Evolutionary conservation across 768 basidiomycete genomes (phyloP).

Genomic region (Suillus discolor): DNA sequence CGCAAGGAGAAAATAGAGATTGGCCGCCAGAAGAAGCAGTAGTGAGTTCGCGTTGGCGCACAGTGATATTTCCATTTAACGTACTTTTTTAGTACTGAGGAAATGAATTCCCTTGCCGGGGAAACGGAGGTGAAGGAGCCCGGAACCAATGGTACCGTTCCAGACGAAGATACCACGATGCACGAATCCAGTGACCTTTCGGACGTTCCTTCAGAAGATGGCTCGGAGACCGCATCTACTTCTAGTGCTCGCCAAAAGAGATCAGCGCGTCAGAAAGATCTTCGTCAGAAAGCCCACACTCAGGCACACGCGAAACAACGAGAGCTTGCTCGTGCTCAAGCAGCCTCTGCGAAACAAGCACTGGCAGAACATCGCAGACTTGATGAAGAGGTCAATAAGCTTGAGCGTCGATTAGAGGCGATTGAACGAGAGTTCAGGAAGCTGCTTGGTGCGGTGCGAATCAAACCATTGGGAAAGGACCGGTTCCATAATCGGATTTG

Average conservation of each 20-base stretch:
- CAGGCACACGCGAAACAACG: slow-evolving; percentile 74
- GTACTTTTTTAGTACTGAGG: slow-evolving; percentile 56
- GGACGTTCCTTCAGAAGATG: slow-evolving; percentile 64
- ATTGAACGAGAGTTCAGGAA: slow-evolving; percentile 96
- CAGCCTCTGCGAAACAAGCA: slow-evolving; percentile 79
- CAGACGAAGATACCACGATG: slow-evolving; percentile 57
- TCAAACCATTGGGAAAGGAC: slow-evolving; percentile 88
- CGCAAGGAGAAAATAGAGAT: slow-evolving; percentile 96
- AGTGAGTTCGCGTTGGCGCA: slow-evolving; percentile 54
- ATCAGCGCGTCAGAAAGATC: slow-evolving; percentile 51
- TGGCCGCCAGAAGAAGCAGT: slow-evolving; percentile 85
- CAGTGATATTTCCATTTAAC: slow-evolving; percentile 16
- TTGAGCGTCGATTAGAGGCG: slow-evolving; percentile 78
- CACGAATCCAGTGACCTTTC: slow-evolving; percentile 75
- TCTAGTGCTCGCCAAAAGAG: slow-evolving; percentile 43
- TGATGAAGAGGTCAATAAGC: slow-evolving; percentile 85
- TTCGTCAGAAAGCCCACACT: slow-evolving; percentile 56
- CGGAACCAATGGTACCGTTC: slow-evolving; percentile 35
- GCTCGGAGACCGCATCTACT: slow-evolving; percentile 60
- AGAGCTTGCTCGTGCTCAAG: slow-evolving; percentile 76
- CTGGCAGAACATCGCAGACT: slow-evolving; percentile 81
- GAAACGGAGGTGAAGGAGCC: slow-evolving; percentile 55
- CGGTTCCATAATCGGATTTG: slow-evolving; percentile 94
- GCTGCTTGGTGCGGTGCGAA: slow-evolving; percentile 79
- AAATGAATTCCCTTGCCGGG: slow-evolving; percentile 65